Evolutionary conservation across 2,329 filamentous ascomycete species (phyloP).

Genomic region (Fusarium domesticum): DNA sequence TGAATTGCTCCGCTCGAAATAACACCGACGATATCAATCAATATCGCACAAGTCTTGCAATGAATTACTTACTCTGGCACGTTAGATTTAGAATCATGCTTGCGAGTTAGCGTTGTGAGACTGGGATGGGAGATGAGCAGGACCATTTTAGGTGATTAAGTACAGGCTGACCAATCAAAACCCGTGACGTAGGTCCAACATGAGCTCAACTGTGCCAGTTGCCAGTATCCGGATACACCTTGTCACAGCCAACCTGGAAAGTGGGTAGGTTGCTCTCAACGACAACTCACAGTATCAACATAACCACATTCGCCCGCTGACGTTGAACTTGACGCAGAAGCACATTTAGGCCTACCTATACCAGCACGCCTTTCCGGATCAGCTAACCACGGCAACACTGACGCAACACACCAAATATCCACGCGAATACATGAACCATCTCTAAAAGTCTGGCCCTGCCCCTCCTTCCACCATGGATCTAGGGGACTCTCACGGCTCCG

Average conservation of each 20-base stretch:
- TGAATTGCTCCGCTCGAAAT: no score
- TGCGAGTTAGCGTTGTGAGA: background rate
- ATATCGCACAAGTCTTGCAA: no score
- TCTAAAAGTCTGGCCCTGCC: slow-evolving; percentile 33
- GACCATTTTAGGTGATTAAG: background rate
- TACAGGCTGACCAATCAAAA: background rate
- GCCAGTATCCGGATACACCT: slow-evolving; percentile 1
- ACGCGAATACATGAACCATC: slow-evolving; percentile 33
- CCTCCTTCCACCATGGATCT: slow-evolving; percentile 56
- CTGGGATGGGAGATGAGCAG: background rate
- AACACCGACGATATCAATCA: no score
- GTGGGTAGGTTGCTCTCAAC: slow-evolving; percentile 25
- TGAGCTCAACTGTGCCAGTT: no score
- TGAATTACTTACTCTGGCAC: no score
- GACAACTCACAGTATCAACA: slow-evolving; percentile 24
- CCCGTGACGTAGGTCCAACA: no score
- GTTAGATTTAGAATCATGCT: no score
- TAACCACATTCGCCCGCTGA: slow-evolving; percentile 4
- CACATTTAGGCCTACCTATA: background rate
- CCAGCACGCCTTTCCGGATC: no score
- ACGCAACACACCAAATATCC: slow-evolving; percentile 4
- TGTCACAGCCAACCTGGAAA: slow-evolving; percentile 10
- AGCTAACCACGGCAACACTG: background rate
- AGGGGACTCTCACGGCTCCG: slow-evolving; percentile 46
- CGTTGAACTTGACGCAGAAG: background rate